Percentiles rank a stretch among this genome's conserved stretches.
Evolutionary conservation across 2,329 filamentous ascomycete genomes (phyloP).

Genomic region (Clonostachys solani): DNA sequence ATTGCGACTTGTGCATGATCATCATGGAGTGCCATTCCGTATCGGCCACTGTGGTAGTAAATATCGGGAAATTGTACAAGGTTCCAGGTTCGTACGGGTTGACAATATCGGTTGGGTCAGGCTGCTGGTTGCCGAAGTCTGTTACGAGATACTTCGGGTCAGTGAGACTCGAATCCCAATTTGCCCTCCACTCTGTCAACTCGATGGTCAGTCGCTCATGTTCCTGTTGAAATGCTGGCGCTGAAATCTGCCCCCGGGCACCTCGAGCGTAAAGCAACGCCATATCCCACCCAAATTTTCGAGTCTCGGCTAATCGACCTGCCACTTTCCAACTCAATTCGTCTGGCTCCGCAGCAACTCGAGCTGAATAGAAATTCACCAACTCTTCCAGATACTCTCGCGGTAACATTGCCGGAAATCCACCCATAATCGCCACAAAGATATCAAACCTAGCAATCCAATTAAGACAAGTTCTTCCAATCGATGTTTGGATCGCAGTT

Average conservation of each 20-base stretch:
- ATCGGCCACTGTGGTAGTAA: slow-evolving; percentile 68
- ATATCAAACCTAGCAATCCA: slow-evolving; percentile 93
- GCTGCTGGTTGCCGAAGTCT: slow-evolving; percentile 51
- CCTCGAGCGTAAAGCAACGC: slow-evolving; percentile 70
- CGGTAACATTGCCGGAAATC: slow-evolving; percentile 68
- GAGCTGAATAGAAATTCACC: slow-evolving; percentile 57
- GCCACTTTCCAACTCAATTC: slow-evolving; percentile 65
- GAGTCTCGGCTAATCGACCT: slow-evolving; percentile 59
- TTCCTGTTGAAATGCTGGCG: slow-evolving; percentile 61
- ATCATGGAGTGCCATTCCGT: slow-evolving; percentile 77
- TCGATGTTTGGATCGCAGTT: slow-evolving; percentile 65
- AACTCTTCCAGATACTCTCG: slow-evolving; percentile 73
- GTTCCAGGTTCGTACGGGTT: slow-evolving; percentile 66
- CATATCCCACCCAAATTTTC: slow-evolving; percentile 76
- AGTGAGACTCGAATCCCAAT: slow-evolving; percentile 57
- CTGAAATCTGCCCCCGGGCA: slow-evolving; percentile 57
- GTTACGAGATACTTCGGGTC: slow-evolving; percentile 59
- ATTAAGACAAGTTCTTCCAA: slow-evolving; percentile 69
- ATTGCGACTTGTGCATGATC: slow-evolving; percentile 77
- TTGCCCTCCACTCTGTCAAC: slow-evolving; percentile 45
- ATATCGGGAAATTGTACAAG: slow-evolving; percentile 68
- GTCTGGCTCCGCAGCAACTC: slow-evolving; percentile 53
- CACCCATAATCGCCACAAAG: slow-evolving; percentile 77
- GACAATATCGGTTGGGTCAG: slow-evolving; percentile 63
- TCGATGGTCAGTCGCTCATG: slow-evolving; percentile 47